Base-by-base conservation (phyloP, 2,329 filamentous ascomycete genomes). In the Madurella mycetomatis region DNA sequence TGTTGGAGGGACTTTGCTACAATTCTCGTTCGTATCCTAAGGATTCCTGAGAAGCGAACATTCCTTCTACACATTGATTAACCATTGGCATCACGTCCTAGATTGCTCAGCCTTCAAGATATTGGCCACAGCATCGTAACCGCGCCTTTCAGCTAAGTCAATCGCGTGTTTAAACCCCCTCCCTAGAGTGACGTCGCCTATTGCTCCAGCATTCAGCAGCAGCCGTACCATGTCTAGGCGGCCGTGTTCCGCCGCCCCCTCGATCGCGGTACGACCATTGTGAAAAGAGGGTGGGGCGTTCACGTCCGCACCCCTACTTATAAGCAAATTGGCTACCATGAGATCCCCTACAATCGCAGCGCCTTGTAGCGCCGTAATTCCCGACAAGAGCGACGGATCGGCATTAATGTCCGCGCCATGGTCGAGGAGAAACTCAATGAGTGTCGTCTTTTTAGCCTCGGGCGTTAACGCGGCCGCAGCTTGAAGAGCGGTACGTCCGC, bases 401-500 rank as follows among this genome's bases (percentile, higher is more conserved):
- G 52, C 52, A 19, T 50, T 44, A 12, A 54, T 42, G 37, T 54
- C 47, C 12, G 52, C 52, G n/a, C 52, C 52, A n/a, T 19, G 41
- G 13, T 47, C 34, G 16, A 54, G 47, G 25, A 54, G 41, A 25
- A 50, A 43, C 9, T 51, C 1, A 16, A 54, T 18, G 41, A 54
- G 11, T 9, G 45, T 30, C 41, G 17, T 47, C 25, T 54, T 50
- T 19, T 17, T 15, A 9, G 34, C 18, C 5, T 40, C 42, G 17
- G 45, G 45, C 16, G 11, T 16, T n/a, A 19, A 13, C 8, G 4
- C 12, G n/a, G 41, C 25, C 11, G 47, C 52, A 8, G 52, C 52
- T 44, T 54, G 52, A n/a, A 54, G 47, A 15, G 52, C 52, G 18
- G 52, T 54, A 7, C 52, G 47, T 19, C 52, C 47, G 13, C 41